Base-by-base conservation (phyloP, 2,329 filamentous ascomycete species). In the Cladosporium sp. region DNA sequence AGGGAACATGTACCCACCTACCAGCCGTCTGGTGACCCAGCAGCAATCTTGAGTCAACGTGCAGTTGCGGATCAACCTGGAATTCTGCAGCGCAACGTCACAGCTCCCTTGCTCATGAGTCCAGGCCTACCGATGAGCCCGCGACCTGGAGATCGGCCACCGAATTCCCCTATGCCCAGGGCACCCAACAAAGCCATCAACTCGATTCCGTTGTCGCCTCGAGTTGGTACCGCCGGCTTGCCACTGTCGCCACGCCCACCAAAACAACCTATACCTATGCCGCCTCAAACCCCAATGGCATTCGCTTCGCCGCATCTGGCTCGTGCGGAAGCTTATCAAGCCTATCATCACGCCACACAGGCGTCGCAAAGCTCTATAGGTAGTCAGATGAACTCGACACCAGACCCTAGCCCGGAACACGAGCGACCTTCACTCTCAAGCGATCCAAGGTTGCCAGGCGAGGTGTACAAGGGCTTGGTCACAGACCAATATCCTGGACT, bases 401-500 rank as follows among this genome's bases (percentile, higher is more conserved):
- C 69, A 12, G 69, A 71, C 50, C 65, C 64, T 12, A 72, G 69
- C 52, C 67, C 69, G n/a, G 72, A 73, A 33, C 62, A 67, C 26
- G 72, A 73, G 44, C 68, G 70, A 11, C 68, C 72, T 3, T 73
- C 70, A 1, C 67, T 69, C 18, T 72, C 72, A 12, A 74, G 67
- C 55, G 71, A 73, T 55, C 65, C 67, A 23, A 69, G 68, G 55
- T 69, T 72, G 12, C 74, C 79, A 26, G 78, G 76, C 29, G 79
- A 82, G 63, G 87, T 97, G 26, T 96, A 88, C 76, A 89, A 84
- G 71, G 92, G 92, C 0, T 84, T 97, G 26, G 84, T 92, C 5
- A 92, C 90, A 0, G 92, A 97, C 0, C 91, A 96, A 69, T 94
- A 93, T 75, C 93, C 94, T 0, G 91, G 92, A 68, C 84, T 98